Conservation (phyloP, 495 filamentous ascomycete genomes). For the Penicillium crystallinum region DNA sequence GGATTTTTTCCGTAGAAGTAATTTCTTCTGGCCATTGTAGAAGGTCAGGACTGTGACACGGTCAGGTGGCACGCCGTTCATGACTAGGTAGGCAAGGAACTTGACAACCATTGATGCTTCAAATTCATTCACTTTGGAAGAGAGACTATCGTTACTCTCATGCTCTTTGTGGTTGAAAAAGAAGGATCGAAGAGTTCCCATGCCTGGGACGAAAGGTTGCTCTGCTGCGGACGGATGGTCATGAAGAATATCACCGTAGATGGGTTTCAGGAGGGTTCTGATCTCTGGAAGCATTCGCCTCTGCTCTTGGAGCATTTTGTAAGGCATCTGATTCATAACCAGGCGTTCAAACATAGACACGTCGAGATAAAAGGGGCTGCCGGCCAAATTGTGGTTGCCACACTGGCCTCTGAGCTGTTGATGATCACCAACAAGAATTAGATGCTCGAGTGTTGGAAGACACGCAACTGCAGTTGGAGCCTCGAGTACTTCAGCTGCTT, state of each 20-base stretch:
- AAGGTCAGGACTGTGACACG: slow-evolving; percentile 86
- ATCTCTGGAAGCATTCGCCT: slow-evolving; percentile 73
- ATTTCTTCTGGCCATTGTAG: slow-evolving; percentile 80
- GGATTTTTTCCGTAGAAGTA: slow-evolving; percentile 35
- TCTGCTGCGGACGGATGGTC: slow-evolving; percentile 65
- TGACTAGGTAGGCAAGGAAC: slow-evolving; percentile 66
- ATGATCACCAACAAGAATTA: slow-evolving; percentile 75
- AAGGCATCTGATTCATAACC: slow-evolving; percentile 62
- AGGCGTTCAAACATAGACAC: slow-evolving; percentile 76
- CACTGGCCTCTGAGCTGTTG: slow-evolving; percentile 64
- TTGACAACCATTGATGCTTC: slow-evolving; percentile 75
- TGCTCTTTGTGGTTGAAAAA: slow-evolving; percentile 69
- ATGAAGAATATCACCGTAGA: slow-evolving; percentile 55
- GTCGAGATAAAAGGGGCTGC: slow-evolving; percentile 54
- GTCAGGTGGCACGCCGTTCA: slow-evolving; percentile 53
- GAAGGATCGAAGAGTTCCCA: slow-evolving; percentile 64
- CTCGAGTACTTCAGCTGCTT: slow-evolving; percentile 70
- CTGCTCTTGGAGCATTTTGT: slow-evolving; percentile 54
- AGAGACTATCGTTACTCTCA: slow-evolving; percentile 59
- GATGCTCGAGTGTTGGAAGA: slow-evolving; percentile 62
- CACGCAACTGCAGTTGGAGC: slow-evolving; percentile 60
- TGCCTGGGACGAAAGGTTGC: slow-evolving; percentile 66
- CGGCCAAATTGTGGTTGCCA: slow-evolving; percentile 49
- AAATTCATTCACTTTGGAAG: slow-evolving; percentile 64
- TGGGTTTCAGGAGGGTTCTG: slow-evolving; percentile 54